Evolutionary conservation across 2,329 filamentous ascomycete species (phyloP).

Genomic region (Aspergillus texensis): DNA sequence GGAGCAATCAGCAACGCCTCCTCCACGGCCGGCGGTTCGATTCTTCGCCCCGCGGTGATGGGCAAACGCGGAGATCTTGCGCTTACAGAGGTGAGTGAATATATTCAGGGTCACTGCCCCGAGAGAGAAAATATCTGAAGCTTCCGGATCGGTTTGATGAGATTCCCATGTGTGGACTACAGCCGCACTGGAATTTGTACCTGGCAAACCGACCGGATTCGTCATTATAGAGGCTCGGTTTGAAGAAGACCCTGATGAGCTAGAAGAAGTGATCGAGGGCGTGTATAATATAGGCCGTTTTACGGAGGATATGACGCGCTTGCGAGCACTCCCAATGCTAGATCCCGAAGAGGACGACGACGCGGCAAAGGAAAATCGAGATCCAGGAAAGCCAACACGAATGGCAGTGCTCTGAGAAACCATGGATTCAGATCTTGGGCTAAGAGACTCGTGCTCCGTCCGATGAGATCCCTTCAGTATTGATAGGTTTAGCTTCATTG

Average conservation of each 20-base stretch:
- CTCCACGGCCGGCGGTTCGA: conserved; percentile 49
- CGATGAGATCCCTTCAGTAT: conserved; percentile 27
- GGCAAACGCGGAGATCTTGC: conserved; percentile 57
- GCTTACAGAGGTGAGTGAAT: conserved; percentile 60
- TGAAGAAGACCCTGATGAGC: conserved; percentile 28
- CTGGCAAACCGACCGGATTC: conserved; percentile 33
- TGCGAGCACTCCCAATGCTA: conserved; percentile 23
- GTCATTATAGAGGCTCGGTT: conserved; percentile 16
- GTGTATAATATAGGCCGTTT: conserved; percentile 35
- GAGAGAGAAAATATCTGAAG: conserved; percentile 61
- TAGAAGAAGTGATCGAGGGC: conserved; percentile 36
- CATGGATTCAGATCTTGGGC: conserved; percentile 33
- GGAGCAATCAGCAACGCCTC: conserved; percentile 57
- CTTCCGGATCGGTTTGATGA: conserved; percentile 34
- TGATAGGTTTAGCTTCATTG: conserved; percentile 22
- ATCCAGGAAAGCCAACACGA: conserved; percentile 32
- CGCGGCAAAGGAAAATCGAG: conserved; percentile 34
- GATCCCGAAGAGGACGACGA: conserved; percentile 40
- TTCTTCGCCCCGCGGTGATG: conserved; percentile 59
- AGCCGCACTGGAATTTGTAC: conserved; percentile 32
- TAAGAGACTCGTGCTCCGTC: conserved; percentile 21
- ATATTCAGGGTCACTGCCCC: conserved; percentile 63
- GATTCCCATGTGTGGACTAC: conserved; percentile 44
- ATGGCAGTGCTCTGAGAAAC: conserved; percentile 40
- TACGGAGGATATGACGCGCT: conserved; percentile 22